These are phyloP conservation scores for Solanum bulbocastanum DNA, from an alignment of 257 asterid genomes.

Conservation along the genomic window DNA sequence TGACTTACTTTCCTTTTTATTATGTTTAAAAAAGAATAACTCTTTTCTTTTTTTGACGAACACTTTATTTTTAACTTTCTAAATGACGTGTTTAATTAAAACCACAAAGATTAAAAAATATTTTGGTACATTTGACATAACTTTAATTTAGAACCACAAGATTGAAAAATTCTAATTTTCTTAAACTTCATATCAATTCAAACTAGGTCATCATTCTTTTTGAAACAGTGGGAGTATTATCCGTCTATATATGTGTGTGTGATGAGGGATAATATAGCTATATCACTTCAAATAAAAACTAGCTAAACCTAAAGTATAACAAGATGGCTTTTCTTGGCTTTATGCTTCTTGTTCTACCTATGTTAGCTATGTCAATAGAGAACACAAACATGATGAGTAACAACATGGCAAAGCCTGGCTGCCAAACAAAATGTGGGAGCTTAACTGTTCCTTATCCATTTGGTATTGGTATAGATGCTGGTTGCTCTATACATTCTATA, in stretches of 20 bases:
- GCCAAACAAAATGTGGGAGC: constrained; percentile 8
- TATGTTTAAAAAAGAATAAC: background rate
- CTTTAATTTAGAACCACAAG: background rate
- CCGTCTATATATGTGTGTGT: too few relatives aligned
- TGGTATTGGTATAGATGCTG: constrained; percentile 7
- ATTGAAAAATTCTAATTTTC: too few relatives aligned
- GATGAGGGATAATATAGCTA: background rate
- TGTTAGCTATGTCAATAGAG: background rate
- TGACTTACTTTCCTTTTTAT: too few relatives aligned
- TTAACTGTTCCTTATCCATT: constrained; percentile 19
- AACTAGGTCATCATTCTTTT: background rate
- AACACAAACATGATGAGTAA: background rate
- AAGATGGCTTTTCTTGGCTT: background rate
- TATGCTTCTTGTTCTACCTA: background rate
- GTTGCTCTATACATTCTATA: background rate
- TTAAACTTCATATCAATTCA: background rate
- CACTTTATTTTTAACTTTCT: background rate
- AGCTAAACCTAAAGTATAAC: background rate
- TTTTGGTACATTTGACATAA: background rate
- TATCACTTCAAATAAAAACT: background rate
- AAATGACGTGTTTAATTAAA: background rate
- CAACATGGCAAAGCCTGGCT: background rate
- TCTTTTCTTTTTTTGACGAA: too few relatives aligned
- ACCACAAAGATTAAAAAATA: background rate
- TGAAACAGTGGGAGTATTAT: too few relatives aligned